Percentiles rank a stretch among this genome's conserved stretches.
Evolutionary conservation across 768 basidiomycete species (phyloP).

Genomic region (Boletus subcaerulescens): DNA sequence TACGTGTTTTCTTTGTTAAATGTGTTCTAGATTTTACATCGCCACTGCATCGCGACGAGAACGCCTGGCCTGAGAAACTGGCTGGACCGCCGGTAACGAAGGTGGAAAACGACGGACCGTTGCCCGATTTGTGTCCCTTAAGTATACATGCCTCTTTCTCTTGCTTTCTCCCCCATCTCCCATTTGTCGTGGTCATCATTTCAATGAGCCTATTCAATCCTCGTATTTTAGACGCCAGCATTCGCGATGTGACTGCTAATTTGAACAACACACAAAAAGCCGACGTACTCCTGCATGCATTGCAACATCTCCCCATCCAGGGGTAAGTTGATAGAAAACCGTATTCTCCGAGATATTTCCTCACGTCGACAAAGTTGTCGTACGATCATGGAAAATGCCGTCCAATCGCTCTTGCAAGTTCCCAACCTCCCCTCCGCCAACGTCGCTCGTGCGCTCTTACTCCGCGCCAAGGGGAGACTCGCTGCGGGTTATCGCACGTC

Average conservation of each 20-base stretch:
- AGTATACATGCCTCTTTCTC: background rate
- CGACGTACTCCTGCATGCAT: slow-evolving; percentile 72
- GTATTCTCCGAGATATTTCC: slow-evolving; percentile 2
- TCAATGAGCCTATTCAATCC: slow-evolving; percentile 71
- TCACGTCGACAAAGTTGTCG: slow-evolving; percentile 39
- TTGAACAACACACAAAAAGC: slow-evolving; percentile 66
- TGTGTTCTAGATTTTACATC: background rate
- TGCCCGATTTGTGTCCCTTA: slow-evolving; percentile 19
- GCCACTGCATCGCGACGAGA: slow-evolving; percentile 1
- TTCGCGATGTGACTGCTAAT: slow-evolving; percentile 59
- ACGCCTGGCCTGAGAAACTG: slow-evolving; percentile 11
- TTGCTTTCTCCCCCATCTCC: background rate
- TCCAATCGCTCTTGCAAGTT: slow-evolving; percentile 66
- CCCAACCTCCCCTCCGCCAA: slow-evolving; percentile 49
- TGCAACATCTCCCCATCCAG: slow-evolving; percentile 74
- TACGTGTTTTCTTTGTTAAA: background rate
- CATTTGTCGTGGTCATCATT: background rate
- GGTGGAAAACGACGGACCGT: slow-evolving; percentile 7
- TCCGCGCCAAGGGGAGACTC: slow-evolving; percentile 67
- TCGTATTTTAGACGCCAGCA: slow-evolving; percentile 72
- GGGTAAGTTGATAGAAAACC: slow-evolving; percentile 41
- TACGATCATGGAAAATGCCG: slow-evolving; percentile 68
- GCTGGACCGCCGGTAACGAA: slow-evolving; percentile 2
- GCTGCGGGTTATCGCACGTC: slow-evolving; percentile 56
- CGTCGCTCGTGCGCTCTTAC: slow-evolving; percentile 56